These are phyloP conservation scores for Dichotomopilus funicola DNA, from an alignment of 2,329 filamentous ascomycete species.

Conservation along the genomic window DNA sequence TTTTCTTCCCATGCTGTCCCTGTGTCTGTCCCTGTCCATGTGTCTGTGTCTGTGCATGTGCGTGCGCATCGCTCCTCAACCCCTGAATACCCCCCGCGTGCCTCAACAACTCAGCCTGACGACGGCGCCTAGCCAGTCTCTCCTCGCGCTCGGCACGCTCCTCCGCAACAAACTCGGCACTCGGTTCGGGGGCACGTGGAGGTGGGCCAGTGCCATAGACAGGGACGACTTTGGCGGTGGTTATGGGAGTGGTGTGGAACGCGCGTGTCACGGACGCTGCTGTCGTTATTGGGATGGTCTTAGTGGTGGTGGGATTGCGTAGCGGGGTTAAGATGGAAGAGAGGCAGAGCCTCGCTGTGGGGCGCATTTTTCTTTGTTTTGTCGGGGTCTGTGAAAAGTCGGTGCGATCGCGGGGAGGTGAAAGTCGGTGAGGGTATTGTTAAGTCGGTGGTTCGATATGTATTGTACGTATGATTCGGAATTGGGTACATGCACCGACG, in stretches of 20 bases:
- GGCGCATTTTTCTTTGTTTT: constrained; percentile 37
- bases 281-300: not conserved
- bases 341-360: constrained; percentile 34
- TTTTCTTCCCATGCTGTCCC: not conserved
- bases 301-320: not conserved
- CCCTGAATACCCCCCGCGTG: constrained; percentile 43
- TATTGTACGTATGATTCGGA: not conserved
- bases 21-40: not conserved
- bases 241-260: constrained; percentile 23
- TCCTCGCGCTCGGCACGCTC: constrained; percentile 32
- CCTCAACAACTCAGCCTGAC: constrained; percentile 49
- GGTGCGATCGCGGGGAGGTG: not conserved
- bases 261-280: not conserved
- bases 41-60: not conserved
- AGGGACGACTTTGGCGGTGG: constrained; percentile 23
- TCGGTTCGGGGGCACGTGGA: constrained; percentile 46
- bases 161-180: constrained; percentile 28
- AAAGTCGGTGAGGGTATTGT: too few species aligned
- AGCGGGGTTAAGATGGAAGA: constrained; percentile 6
- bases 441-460: not conserved
- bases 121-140: constrained; percentile 45
- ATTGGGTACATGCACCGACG: constrained; percentile 7
- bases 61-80: not conserved
- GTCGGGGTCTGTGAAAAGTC: not conserved
- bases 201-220: constrained; percentile 41